These are phyloP conservation scores for Anaeramoeba flamelloides DNA, from an alignment of 78 protist species.

Conservation along the genomic window DNA sequence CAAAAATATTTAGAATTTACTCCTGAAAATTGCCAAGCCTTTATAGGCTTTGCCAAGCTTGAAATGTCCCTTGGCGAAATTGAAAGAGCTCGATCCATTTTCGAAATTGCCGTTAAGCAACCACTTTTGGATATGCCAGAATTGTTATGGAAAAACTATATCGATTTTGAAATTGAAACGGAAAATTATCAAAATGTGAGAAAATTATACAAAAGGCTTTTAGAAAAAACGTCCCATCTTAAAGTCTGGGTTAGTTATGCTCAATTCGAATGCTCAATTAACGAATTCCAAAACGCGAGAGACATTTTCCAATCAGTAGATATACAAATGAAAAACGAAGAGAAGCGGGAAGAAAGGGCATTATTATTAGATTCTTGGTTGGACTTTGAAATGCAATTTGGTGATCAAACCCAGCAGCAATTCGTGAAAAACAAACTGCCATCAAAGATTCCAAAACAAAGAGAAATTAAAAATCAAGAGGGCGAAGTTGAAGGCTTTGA, in stretches of 20 bases:
- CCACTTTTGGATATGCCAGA: slow-evolving; percentile 78
- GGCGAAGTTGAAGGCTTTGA: neutral
- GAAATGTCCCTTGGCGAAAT: slow-evolving; percentile 58
- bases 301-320: slow-evolving; percentile 9
- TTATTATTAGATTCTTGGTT: neutral
- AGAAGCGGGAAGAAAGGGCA: neutral
- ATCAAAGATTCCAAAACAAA: neutral
- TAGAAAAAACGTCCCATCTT: slow-evolving; percentile 54
- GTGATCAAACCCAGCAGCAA: neutral
- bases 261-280: slow-evolving; percentile 57
- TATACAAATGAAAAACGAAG: neutral
- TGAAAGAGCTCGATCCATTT: slow-evolving; percentile 57
- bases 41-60: slow-evolving; percentile 60
- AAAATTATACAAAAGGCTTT: slow-evolving; percentile 82
- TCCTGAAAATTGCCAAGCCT: slow-evolving; percentile 55
- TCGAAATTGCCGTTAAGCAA: slow-evolving; percentile 68
- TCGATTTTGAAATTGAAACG: slow-evolving; percentile 25
- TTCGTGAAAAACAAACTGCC: neutral
- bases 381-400: neutral
- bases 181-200: slow-evolving; percentile 51
- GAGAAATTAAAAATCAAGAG: neutral
- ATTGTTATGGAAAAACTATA: slow-evolving; percentile 67
- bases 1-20: slow-evolving; percentile 46
- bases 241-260: slow-evolving; percentile 70
- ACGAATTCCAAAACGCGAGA: slow-evolving; percentile 45